Evolutionary conservation across 2,329 filamentous ascomycete species (phyloP), one percentile per base, ranked within the genome.

Genomic region (Microdochium paspali): DNA sequence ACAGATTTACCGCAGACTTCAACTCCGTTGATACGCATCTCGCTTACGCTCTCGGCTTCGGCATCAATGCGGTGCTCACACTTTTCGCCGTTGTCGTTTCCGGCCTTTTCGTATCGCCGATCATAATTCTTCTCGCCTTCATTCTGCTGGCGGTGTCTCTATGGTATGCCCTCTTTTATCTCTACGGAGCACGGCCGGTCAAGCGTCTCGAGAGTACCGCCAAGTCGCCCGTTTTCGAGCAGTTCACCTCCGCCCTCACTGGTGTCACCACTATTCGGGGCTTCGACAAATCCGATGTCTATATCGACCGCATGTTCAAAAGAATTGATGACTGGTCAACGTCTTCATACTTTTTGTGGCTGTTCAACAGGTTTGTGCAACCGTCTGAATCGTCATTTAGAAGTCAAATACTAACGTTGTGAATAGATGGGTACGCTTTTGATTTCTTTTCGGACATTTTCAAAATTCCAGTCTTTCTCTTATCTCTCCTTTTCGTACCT

Each of bases 171-270:
- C 58, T 72, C 3, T 69, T 68, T 30, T 93, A 87, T 58, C 72
- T 93, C 5, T 66, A 75, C n/a, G 85, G 77, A 1, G 85, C 86
- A 0, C 74, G 87, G 32, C 85, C 89, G 26, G 74, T 85, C 51
- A 91, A 90, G 66, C 75, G 87, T 4, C 74, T 91, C 1, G 87
- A 91, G 62, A 87, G 82, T 53, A 87, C 77, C 3, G 77, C 80
- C 47, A 90, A 89, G 63, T 87, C 82, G 0, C 87, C 87, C 0
- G 80, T 91, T 1, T 90, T 89, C 55, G 87, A 91, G 61, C 81
- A 87, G 51, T 90, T 91, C 56, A 83, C 82, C 10, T 81, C 84
- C 1, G 79, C 84, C 0, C 73, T 91, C 10, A 76, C 78, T 0
- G 87, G 87, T 4, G 78, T 93, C 18, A 72, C 79, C 1, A 90